Evolutionary conservation across 495 filamentous ascomycete genomes (phyloP).

Genomic region (Aspergillus olivimuriae): DNA sequence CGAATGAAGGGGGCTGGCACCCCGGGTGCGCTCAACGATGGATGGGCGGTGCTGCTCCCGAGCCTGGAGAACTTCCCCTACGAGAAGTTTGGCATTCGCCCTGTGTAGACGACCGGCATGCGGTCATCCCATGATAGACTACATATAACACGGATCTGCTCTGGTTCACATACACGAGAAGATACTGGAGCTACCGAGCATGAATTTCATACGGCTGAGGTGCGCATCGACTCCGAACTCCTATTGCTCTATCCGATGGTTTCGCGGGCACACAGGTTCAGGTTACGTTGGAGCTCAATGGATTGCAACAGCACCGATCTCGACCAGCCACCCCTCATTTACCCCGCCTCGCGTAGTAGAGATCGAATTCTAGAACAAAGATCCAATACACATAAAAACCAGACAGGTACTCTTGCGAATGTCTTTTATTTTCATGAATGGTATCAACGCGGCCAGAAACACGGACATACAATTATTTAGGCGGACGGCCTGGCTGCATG

Average conservation of each 20-base stretch:
- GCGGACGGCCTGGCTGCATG: constrained; percentile 26
- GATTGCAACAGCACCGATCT: too few species aligned
- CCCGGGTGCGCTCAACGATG: constrained; percentile 58
- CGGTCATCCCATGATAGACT: too few species aligned
- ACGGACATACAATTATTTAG: constrained; percentile 37
- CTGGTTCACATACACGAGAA: neutral
- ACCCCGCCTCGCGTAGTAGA: too few species aligned
- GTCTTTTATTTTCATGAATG: constrained; percentile 43
- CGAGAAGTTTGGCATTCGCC: constrained; percentile 58
- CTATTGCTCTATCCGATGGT: too few species aligned
- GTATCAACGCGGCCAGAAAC: constrained; percentile 42
- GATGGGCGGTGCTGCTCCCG: constrained; percentile 58
- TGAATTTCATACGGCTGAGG: too few species aligned
- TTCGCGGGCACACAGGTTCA: too few species aligned
- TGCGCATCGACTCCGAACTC: too few species aligned
- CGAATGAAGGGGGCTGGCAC: constrained; percentile 39
- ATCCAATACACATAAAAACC: neutral
- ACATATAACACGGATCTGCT: neutral
- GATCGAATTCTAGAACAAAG: too few species aligned
- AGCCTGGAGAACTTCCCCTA: constrained; percentile 69
- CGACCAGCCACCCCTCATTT: too few species aligned
- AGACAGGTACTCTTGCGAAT: constrained; percentile 5
- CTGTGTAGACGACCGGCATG: constrained; percentile 4
- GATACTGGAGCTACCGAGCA: too few species aligned
- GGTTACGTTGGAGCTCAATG: too few species aligned